Evolutionary conservation across 352 stramenopile genomes (phyloP).

Genomic region (Globisporangium iwayamae): DNA sequence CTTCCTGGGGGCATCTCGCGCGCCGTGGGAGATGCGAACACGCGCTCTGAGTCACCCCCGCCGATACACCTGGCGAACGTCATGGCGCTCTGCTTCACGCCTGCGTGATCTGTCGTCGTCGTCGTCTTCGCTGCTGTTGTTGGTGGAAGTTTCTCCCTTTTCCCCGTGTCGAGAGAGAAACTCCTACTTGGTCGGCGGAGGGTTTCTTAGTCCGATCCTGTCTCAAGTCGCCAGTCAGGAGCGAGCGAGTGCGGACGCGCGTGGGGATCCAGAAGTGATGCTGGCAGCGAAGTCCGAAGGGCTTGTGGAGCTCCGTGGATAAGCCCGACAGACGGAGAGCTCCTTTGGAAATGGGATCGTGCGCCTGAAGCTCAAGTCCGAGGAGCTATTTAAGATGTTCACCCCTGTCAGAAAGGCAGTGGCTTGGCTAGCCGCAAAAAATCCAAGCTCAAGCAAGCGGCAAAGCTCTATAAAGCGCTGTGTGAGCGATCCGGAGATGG

Average conservation of each 20-base stretch:
- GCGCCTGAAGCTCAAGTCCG: background rate
- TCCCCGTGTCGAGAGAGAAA: conserved; percentile 3
- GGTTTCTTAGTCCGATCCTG: background rate
- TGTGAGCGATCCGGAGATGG: background rate
- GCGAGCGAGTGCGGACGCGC: conserved; percentile 2
- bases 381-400: conserved; percentile 3
- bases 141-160: background rate
- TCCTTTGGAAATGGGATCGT: conserved; percentile 1
- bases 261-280: conserved; percentile 3
- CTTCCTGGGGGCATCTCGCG: conserved; percentile 25
- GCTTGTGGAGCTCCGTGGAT: background rate
- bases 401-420: background rate
- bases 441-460: background rate
- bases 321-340: background rate
- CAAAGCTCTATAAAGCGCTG: conserved; percentile 4
- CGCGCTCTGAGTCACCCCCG: conserved; percentile 40
- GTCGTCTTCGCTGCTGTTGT: background rate
- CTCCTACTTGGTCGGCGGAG: background rate
- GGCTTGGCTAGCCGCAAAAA: background rate
- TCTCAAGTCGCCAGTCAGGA: background rate
- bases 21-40: conserved; percentile 34
- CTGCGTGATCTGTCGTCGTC: background rate
- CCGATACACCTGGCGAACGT: conserved; percentile 50
- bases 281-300: no score
- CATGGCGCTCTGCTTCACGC: conserved; percentile 23